phyloP scores from a whole-genome alignment of 2,329 filamentous ascomycete species.

The Colletotrichum tropicale region DNA sequence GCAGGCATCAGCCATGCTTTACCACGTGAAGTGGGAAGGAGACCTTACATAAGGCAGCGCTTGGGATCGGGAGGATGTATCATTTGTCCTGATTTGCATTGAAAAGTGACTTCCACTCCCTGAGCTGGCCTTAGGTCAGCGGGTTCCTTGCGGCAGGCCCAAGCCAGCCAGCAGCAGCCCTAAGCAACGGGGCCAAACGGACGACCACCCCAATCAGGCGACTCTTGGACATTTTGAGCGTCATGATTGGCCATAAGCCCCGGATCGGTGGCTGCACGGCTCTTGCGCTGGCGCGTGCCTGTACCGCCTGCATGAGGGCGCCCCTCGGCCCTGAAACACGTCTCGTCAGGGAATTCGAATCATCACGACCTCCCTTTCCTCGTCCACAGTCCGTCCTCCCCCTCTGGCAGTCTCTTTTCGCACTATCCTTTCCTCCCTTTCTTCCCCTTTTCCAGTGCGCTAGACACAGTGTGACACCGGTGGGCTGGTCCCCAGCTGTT shows the following conservation, averaged over 20 bases:
- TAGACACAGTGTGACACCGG: background rate
- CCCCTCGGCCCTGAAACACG: slow-evolving; percentile 19
- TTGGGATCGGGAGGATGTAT: background rate
- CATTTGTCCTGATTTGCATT: background rate
- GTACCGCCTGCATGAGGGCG: slow-evolving; percentile 8
- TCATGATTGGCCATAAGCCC: slow-evolving; percentile 7
- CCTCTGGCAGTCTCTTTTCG: background rate
- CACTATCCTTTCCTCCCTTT: background rate
- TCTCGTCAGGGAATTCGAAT: slow-evolving; percentile 19
- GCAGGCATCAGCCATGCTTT: slow-evolving; percentile 3
- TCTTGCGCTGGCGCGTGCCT: slow-evolving; percentile 3
- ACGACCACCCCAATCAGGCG: slow-evolving; percentile 16
- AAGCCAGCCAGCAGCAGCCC: slow-evolving; percentile 8
- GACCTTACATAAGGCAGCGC: background rate
- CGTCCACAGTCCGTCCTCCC: background rate
- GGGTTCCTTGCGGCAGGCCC: background rate
- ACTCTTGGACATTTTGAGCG: slow-evolving; percentile 4
- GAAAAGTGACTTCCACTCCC: background rate
- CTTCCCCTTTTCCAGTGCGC: background rate
- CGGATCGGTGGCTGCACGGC: background rate
- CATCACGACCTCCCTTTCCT: slow-evolving; percentile 10
- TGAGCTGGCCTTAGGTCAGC: background rate
- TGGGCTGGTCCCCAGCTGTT: slow-evolving; percentile 12
- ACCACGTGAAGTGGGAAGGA: background rate
- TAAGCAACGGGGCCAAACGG: slow-evolving; percentile 8